phyloP scores from a whole-genome alignment of 306 rosid genomes.

The Medicago arabica region DNA sequence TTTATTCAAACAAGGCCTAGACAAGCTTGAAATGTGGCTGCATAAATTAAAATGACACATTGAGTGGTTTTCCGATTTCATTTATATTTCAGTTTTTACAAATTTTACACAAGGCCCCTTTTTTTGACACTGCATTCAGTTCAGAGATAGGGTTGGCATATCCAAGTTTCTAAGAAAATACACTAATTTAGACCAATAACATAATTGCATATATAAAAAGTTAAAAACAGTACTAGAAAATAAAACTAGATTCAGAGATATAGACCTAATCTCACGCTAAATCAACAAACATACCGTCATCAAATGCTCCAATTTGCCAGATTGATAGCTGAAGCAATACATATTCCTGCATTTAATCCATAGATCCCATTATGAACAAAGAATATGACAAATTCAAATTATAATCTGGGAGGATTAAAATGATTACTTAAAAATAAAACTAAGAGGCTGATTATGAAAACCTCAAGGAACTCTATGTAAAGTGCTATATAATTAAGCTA shows the following conservation, averaged over 20 bases:
- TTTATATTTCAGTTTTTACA: conserved; percentile 12
- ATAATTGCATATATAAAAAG: not conserved
- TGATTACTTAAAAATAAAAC: not conserved
- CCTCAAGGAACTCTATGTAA: not conserved
- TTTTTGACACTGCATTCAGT: not conserved
- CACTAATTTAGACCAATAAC: conserved; percentile 2
- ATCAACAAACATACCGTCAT: conserved; percentile 76
- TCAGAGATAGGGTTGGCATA: not conserved
- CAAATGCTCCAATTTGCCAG: conserved; percentile 96
- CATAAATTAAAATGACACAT: not conserved
- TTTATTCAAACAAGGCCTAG: not conserved
- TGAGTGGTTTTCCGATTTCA: not conserved
- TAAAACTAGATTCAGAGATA: conserved; percentile 6
- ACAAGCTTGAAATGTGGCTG: not conserved
- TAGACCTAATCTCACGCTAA: conserved; percentile 30
- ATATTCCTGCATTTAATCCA: conserved; percentile 70
- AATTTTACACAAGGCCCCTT: not conserved
- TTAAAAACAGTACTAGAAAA: not conserved
- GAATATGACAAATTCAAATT: conserved; percentile 27
- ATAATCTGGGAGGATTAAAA: conserved; percentile 16
- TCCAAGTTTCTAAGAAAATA: conserved; percentile 4
- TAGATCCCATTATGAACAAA: conserved; percentile 27
- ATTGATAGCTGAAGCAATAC: conserved; percentile 95
- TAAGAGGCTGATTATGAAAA: conserved; percentile 5
- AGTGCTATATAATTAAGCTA: conserved; percentile 14